phyloP scores from a whole-genome alignment of 805 yeast genomes.

The Naumovozyma baii region DNA sequence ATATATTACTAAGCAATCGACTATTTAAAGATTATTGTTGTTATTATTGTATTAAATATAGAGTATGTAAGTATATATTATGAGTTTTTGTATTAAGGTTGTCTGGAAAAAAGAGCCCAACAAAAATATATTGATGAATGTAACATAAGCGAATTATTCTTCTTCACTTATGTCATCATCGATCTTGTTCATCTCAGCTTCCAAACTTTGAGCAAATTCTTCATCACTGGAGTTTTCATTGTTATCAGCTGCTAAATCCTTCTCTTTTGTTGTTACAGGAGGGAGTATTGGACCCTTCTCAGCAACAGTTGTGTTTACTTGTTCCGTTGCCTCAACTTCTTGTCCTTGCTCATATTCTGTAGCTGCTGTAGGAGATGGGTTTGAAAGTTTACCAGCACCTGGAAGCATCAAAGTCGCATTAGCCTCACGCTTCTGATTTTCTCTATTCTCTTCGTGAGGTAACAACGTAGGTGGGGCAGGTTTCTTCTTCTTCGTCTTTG shows the following conservation, averaged over 20 bases:
- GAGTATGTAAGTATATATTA: too few species aligned
- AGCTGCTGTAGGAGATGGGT: background rate
- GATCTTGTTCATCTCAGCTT: slow-evolving; percentile 26
- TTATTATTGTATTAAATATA: too few species aligned
- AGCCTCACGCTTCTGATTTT: slow-evolving; percentile 26
- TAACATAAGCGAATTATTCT: slow-evolving; percentile 14
- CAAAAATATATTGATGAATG: too few species aligned
- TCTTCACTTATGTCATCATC: slow-evolving; percentile 27
- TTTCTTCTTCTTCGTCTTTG: slow-evolving; percentile 18
- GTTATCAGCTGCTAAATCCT: slow-evolving; percentile 1
- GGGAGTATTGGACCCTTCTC: background rate
- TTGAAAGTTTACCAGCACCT: slow-evolving; percentile 8
- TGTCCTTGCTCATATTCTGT: background rate
- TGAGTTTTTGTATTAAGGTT: background rate
- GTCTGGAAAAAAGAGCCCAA: background rate
- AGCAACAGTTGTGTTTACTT: background rate
- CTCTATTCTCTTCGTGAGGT: slow-evolving; percentile 25
- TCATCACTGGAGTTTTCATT: slow-evolving; percentile 26
- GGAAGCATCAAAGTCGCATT: slow-evolving; percentile 27
- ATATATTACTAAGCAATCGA: too few species aligned
- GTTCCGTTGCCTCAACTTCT: background rate
- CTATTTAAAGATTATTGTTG: too few species aligned
- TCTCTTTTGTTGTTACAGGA: background rate
- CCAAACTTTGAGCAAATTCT: slow-evolving; percentile 28
- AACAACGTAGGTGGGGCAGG: slow-evolving; percentile 29